Conservation (phyloP, 192 early-diverging fungal genomes). For the Rhizophagus prolifer region DNA sequence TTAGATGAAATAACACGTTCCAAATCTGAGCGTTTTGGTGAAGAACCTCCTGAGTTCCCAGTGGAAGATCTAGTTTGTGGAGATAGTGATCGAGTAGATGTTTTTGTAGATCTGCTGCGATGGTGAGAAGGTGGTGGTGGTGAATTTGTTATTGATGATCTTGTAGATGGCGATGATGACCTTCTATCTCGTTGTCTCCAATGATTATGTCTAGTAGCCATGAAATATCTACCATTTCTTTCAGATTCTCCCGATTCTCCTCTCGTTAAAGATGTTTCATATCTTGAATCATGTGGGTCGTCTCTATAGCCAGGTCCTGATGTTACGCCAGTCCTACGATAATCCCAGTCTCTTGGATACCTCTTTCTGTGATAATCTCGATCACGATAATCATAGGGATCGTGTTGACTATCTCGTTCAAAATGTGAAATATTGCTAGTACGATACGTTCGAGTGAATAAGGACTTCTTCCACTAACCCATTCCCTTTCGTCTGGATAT, state of each 20-base stretch:
- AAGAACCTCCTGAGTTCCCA: slow-evolving; percentile 8
- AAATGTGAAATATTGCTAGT: slow-evolving; percentile 14
- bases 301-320: not conserved
- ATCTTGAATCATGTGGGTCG: not conserved
- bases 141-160: slow-evolving; percentile 5
- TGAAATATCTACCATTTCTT: not conserved
- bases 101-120: slow-evolving; percentile 7
- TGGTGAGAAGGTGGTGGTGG: not conserved
- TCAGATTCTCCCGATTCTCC: slow-evolving; percentile 8
- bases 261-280: not conserved
- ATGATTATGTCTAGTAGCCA: slow-evolving; percentile 20
- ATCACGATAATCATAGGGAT: slow-evolving; percentile 10
- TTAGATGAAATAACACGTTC: slow-evolving; percentile 4
- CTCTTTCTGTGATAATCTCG: slow-evolving; percentile 17
- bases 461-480: slow-evolving; percentile 2
- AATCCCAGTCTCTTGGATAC: slow-evolving; percentile 18
- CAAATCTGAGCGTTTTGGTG: slow-evolving; percentile 2
- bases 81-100: not conserved
- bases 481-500: slow-evolving; percentile 11
- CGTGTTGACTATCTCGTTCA: slow-evolving; percentile 18
- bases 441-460: slow-evolving; percentile 9
- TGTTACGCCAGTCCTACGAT: not conserved
- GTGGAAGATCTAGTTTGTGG: not conserved
- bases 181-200: slow-evolving; percentile 9
- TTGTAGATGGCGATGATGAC: slow-evolving; percentile 1